Conservation (phyloP, 768 basidiomycete genomes). For the Tephrocybe rancida region DNA sequence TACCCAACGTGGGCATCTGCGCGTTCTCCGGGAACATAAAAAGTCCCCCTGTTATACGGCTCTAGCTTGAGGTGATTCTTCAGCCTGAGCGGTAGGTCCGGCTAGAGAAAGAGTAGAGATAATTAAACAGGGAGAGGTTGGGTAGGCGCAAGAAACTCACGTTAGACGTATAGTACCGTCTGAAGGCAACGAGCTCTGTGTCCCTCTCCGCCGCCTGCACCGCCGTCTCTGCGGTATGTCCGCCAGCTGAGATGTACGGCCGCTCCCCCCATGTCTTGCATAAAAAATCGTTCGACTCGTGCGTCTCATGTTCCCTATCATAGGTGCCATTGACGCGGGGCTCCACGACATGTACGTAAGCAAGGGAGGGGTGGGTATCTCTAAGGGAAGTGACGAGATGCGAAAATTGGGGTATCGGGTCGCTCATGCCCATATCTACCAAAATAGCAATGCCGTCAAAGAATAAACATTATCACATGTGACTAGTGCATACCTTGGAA, state of each 20-base stretch:
- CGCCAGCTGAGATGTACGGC: slow-evolving; percentile 46
- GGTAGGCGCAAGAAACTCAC: slow-evolving; percentile 16
- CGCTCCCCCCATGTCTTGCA: too few relatives aligned
- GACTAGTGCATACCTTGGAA: slow-evolving; percentile 53
- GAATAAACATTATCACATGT: too few relatives aligned
- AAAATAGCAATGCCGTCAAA: too few relatives aligned
- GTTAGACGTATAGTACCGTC: slow-evolving; percentile 32
- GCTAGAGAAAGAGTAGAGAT: not conserved
- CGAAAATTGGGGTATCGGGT: slow-evolving; percentile 56
- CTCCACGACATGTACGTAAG: slow-evolving; percentile 56
- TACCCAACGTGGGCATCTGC: slow-evolving; percentile 26
- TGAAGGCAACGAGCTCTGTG: slow-evolving; percentile 29
- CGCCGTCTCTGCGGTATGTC: slow-evolving; percentile 42
- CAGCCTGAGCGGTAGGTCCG: slow-evolving; percentile 3
- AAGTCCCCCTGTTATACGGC: slow-evolving; percentile 35
- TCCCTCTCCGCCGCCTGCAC: slow-evolving; percentile 34
- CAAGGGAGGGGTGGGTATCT: slow-evolving; percentile 39
- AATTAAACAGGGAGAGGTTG: not conserved
- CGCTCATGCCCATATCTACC: slow-evolving; percentile 54
- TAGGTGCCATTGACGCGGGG: slow-evolving; percentile 26
- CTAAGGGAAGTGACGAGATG: slow-evolving; percentile 46
- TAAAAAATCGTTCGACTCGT: slow-evolving; percentile 44
- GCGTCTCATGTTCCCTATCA: slow-evolving; percentile 9
- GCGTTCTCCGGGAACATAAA: slow-evolving; percentile 33
- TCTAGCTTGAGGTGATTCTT: slow-evolving; percentile 22